These are phyloP conservation scores for Phytophthora cryptogea DNA, from an alignment of 352 stramenopile species.

Conservation along the genomic window DNA sequence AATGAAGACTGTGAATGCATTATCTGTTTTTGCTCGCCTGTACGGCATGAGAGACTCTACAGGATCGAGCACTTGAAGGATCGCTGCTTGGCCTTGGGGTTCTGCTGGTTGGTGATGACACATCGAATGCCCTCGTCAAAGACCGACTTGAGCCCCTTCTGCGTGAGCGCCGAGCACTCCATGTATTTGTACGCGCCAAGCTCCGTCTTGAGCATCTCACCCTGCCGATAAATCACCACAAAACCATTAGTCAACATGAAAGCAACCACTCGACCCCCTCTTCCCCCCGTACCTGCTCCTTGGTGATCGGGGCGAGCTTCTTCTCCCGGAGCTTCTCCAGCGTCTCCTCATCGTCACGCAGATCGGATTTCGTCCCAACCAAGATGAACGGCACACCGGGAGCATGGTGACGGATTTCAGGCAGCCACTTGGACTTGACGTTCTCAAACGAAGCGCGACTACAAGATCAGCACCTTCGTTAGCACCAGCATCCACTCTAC, in stretches of 20 bases:
- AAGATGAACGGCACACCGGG: conserved; percentile 94
- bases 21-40: neutral
- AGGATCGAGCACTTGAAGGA: conserved; percentile 74
- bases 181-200: conserved; percentile 92
- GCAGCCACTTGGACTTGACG: conserved; percentile 94
- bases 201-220: conserved; percentile 88
- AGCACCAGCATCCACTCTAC: neutral
- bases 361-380: conserved; percentile 95
- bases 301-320: conserved; percentile 72
- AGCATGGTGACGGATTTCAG: conserved; percentile 89
- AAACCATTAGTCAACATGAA: neutral
- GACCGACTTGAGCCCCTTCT: conserved; percentile 94
- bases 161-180: conserved; percentile 93
- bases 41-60: conserved; percentile 24
- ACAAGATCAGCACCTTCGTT: conserved; percentile 8
- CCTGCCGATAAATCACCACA: conserved; percentile 38
- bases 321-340: conserved; percentile 90
- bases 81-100: conserved; percentile 54
- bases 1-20: conserved; percentile 18
- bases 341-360: conserved; percentile 91
- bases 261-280: neutral
- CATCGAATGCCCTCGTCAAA: conserved; percentile 94
- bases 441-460: conserved; percentile 95
- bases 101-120: conserved; percentile 82
- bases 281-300: conserved; percentile 58